Evolutionary conservation across 441 rosid genomes (phyloP), one percentile per base, ranked within the genome.

Genomic region (Jatropha multifida): DNA sequence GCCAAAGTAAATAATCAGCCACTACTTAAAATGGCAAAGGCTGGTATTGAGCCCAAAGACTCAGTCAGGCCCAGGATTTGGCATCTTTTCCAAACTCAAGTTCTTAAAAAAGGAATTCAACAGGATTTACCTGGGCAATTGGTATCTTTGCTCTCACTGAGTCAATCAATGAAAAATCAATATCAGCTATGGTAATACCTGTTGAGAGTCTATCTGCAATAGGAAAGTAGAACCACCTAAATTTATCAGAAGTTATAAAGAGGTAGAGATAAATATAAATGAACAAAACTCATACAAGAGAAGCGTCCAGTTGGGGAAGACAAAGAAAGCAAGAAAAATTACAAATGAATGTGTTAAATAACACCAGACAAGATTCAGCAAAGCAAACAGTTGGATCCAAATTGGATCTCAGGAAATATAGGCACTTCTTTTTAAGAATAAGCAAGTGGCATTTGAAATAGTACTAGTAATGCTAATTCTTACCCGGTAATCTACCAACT

Each of bases 111-210:
- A 11, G 17, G 40, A 68, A 72, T 41, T 59, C 38, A 76, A 49
- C 63, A 41, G 48, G 70, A 74, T 65, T 84, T 83, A 89, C 99
- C 92, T 95, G 83, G 18, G 84, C 90, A 56, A 93, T 86, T 73
- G 98, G 99, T 90, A 95, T 86, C 78, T 89, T 95, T 74, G 79
- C 73, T 81, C 98, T 87, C 81, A 90, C 98, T 7, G 97, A 93
- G 48, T 90, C 95, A 18, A 95, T 84, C 70, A 90, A 79, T 26
- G 93, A 85, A 61, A 93, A 86, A 81, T 95, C 95, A 20, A 95
- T 88, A 85, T 95, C 96, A 65, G 96, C 96, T 44, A 95, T 78
- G 0, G 89, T 83, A 80, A 93, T 89, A 81, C 98, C 99, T 3
- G 97, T 89, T 13, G 93, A 85, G 68, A 86, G 26, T 74, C 86